These are phyloP conservation scores for Graphiopsis chlorocephala DNA, from an alignment of 2,329 filamentous ascomycete genomes.

Conservation along the genomic window DNA sequence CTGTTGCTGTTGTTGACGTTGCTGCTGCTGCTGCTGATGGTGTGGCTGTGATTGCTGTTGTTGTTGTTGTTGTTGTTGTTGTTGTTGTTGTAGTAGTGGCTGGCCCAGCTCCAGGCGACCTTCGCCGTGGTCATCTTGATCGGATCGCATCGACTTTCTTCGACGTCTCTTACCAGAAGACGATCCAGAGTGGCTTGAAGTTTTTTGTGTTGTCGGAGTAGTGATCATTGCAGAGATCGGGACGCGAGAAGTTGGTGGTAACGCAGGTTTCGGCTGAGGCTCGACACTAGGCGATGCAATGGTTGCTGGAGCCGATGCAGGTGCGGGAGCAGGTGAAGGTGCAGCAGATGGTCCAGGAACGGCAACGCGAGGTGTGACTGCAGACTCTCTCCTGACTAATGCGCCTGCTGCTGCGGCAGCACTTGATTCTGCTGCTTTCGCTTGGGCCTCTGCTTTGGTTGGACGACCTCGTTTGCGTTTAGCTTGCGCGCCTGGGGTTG, in stretches of 20 bases:
- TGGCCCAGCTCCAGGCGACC: constrained; percentile 16
- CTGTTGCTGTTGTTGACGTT: neutral
- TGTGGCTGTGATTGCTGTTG: neutral
- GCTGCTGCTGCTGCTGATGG: neutral
- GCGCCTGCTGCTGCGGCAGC: constrained; percentile 28
- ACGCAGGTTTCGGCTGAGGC: constrained; percentile 17
- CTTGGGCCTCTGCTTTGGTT: constrained; percentile 47
- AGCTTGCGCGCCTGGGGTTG: constrained; percentile 24
- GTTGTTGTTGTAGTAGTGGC: constrained; percentile 1
- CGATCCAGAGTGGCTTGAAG: constrained; percentile 30
- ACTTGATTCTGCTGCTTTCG: constrained; percentile 38
- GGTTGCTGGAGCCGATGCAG: constrained; percentile 11
- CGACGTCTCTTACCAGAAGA: constrained; percentile 33
- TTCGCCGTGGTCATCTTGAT: constrained; percentile 10
- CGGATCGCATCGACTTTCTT: constrained; percentile 19
- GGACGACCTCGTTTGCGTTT: constrained; percentile 50
- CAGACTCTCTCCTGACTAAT: constrained; percentile 40
- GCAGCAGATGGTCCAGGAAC: constrained; percentile 13
- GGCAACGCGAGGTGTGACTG: constrained; percentile 25
- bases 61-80: neutral
- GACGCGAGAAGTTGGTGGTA: constrained; percentile 30
- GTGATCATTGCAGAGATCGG: constrained; percentile 33
- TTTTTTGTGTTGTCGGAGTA: constrained; percentile 30
- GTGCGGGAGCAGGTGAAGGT: constrained; percentile 5
- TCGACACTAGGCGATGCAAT: constrained; percentile 16